These are phyloP conservation scores for Lasiosphaeris hirsuta DNA, from an alignment of 495 filamentous ascomycete species.

Conservation along the genomic window DNA sequence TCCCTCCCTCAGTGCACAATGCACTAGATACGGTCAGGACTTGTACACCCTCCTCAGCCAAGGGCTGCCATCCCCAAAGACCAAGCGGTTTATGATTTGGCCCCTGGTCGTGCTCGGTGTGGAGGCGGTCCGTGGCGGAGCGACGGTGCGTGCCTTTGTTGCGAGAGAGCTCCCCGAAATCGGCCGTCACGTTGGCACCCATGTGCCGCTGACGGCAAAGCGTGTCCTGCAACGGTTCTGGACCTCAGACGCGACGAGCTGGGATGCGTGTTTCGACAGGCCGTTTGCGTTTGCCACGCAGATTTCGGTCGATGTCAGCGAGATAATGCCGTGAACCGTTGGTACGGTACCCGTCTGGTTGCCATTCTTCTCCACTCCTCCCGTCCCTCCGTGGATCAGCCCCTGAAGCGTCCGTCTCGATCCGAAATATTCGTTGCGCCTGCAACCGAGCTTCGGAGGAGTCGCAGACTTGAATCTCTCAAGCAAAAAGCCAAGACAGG, in stretches of 20 bases:
- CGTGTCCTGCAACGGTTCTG: conserved; percentile 32
- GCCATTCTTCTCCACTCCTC: no score
- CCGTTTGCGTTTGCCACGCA: conserved; percentile 7
- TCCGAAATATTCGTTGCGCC: no score
- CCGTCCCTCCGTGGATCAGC: no score
- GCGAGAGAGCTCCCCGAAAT: conserved; percentile 17
- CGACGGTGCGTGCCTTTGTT: conserved; percentile 24
- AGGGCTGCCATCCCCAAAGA: conserved; percentile 12
- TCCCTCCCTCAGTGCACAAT: conserved; percentile 2
- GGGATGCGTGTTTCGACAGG: conserved; percentile 34
- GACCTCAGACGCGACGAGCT: conserved; percentile 22
- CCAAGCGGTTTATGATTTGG: conserved; percentile 25
- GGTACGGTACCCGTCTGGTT: no score
- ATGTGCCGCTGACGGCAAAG: conserved; percentile 24
- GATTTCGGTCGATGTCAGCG: background rate
- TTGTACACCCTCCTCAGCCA: conserved; percentile 18
- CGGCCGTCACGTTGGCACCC: conserved; percentile 22
- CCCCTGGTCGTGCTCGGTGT: conserved; percentile 35
- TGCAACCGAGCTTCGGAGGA: no score
- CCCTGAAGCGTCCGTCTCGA: no score
- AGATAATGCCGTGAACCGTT: background rate
- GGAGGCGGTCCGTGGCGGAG: conserved; percentile 20
- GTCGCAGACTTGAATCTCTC: no score
- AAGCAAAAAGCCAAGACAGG: no score
- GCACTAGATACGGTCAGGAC: conserved; percentile 16